These are phyloP conservation scores for Zygotorulaspora chibaensis DNA, from an alignment of 805 yeast genomes.

Conservation along the genomic window DNA sequence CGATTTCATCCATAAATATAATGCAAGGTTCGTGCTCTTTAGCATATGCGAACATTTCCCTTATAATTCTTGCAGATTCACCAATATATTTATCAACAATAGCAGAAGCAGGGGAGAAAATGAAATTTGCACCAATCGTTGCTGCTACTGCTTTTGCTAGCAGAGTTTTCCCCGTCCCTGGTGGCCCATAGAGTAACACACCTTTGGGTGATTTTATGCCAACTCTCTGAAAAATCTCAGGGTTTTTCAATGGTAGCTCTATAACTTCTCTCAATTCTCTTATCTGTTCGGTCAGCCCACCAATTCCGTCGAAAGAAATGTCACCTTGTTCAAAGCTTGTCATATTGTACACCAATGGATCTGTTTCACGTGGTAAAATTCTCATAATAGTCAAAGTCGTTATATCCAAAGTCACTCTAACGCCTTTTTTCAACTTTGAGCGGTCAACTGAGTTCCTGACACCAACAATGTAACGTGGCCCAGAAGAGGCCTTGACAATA, in stretches of 20 bases:
- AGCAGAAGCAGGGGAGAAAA: conserved; percentile 97
- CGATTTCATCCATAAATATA: conserved; percentile 97
- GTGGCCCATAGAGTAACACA: conserved; percentile 94
- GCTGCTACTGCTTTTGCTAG: conserved; percentile 98
- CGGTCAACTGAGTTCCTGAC: conserved; percentile 90
- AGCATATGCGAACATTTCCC: conserved; percentile 98
- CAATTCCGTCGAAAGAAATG: conserved; percentile 88
- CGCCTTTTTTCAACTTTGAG: conserved; percentile 81
- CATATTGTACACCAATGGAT: conserved; percentile 97
- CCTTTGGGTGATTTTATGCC: conserved; percentile 99
- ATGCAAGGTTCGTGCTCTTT: conserved; percentile 97
- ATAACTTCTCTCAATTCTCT: conserved; percentile 96
- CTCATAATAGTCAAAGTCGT: conserved; percentile 98
- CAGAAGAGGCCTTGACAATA: conserved; percentile 93
- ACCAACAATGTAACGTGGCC: conserved; percentile 97
- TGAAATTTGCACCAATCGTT: conserved; percentile 95
- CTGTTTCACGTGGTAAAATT: conserved; percentile 94
- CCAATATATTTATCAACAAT: conserved; percentile 98
- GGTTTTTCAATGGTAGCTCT: conserved; percentile 94
- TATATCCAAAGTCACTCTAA: conserved; percentile 94
- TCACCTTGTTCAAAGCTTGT: conserved; percentile 98
- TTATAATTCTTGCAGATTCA: conserved; percentile 90
- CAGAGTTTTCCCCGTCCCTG: conserved; percentile 96
- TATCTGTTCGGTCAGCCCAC: conserved; percentile 94
- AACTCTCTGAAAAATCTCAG: conserved; percentile 90